phyloP scores from a whole-genome alignment of 257 asterid genomes.

The Salvia miltiorrhiza region DNA sequence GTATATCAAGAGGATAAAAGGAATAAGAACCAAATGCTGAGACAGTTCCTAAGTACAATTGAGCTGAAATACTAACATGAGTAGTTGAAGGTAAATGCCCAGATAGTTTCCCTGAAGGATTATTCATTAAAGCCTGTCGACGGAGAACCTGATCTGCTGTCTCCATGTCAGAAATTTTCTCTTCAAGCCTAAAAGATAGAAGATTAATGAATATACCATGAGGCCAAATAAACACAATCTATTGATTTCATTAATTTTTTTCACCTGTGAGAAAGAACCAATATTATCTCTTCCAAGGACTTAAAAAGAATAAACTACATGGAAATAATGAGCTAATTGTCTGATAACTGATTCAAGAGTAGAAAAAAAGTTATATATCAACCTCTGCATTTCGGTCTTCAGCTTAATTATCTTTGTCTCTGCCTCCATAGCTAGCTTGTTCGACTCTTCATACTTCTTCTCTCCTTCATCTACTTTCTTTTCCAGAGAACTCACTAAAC shows the following conservation, averaged over 20 bases:
- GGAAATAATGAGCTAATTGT: not conserved
- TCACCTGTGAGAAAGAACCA: slow-evolving; percentile 9
- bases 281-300: not conserved
- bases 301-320: not conserved
- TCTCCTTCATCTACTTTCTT: slow-evolving; percentile 63
- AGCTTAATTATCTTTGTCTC: slow-evolving; percentile 66
- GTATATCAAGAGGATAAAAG: slow-evolving; percentile 28
- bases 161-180: slow-evolving; percentile 69
- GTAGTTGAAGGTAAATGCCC: slow-evolving; percentile 39
- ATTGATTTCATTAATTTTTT: slow-evolving; percentile 8
- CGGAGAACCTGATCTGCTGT: slow-evolving; percentile 52
- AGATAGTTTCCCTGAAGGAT: slow-evolving; percentile 52
- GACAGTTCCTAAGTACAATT: not conserved
- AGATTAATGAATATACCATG: slow-evolving; percentile 22
- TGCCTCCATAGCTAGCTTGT: slow-evolving; percentile 65
- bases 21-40: slow-evolving; percentile 14
- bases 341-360: slow-evolving; percentile 8
- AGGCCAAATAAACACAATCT: not conserved
- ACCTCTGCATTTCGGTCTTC: slow-evolving; percentile 79
- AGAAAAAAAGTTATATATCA: not conserved
- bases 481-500: slow-evolving; percentile 58
- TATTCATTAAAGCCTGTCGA: slow-evolving; percentile 49
- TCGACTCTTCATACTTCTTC: slow-evolving; percentile 61
- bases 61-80: slow-evolving; percentile 35
- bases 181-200: slow-evolving; percentile 56